Base-by-base conservation (phyloP, 2,329 filamentous ascomycete species). In the Rugonectria rugulosa region DNA sequence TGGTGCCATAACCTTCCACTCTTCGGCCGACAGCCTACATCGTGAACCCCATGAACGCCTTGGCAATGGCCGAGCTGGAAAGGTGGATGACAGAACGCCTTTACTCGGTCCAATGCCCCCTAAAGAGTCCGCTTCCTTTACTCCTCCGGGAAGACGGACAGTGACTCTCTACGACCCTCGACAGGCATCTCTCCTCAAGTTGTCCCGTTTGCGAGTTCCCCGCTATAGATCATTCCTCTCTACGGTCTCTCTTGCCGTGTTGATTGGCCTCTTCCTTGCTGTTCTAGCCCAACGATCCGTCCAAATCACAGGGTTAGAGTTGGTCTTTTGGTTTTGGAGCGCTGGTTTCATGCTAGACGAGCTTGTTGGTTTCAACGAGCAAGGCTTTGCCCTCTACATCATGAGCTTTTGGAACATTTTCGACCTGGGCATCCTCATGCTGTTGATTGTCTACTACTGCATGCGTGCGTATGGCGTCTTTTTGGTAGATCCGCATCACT, bases 391-490 rank as follows among this genome's bases (percentile, higher is more conserved):
- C 31, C 84, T 98, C 24, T 98, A 97, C 75, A 91, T 97, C 68
- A 94, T 97, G 87, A 96, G 92, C 72, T 95, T 97, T 72, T 97
- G 94, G 94, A 97, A 97, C 72, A 86, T 93, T 31, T 97, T 97
- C 72, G 94, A 97, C 70, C 79, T 97, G 31, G 93, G 93, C 8
- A 97, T 97, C 48, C 77, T 97, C 47, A 77, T 96, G 20, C 79
- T 97, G 57, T 86, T 97, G 65, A 87, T 96, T 66, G 84, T 91
- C 51, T 97, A 97, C 77, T 96, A 97, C 72, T 90, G 90, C 67
- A 87, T 97, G 77, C 87, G 94, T 52, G 82, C 95, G 12, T 97
- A 96, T 68, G 92, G 92, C 17, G 89, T 97, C 46, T 87, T 97
- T 56, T 80, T 96, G 64, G 86, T 91, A 2, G 90, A 93, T 62